phyloP scores from a whole-genome alignment of 768 basidiomycete species.

The Tephrocybe sp. region DNA sequence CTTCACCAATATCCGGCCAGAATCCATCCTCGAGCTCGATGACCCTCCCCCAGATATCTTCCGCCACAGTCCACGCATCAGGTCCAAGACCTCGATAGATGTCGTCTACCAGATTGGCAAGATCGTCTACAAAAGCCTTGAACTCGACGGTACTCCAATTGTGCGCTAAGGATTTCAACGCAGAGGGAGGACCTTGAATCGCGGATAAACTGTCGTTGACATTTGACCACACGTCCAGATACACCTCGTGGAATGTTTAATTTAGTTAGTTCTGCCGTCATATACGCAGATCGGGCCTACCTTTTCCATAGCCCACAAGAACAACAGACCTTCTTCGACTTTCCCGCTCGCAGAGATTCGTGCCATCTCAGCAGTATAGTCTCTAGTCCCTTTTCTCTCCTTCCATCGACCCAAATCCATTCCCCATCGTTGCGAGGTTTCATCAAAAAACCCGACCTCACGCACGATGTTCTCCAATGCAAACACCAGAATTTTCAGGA shows the following conservation, averaged over 20 bases:
- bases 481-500: constrained; percentile 48
- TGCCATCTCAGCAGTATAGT: constrained; percentile 73
- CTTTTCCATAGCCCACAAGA: constrained; percentile 81
- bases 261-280: too few species aligned
- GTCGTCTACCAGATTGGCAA: constrained; percentile 46
- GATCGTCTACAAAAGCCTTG: constrained; percentile 46
- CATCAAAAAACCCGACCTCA: constrained; percentile 58
- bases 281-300: constrained; percentile 31
- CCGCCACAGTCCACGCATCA: constrained; percentile 36
- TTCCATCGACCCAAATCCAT: constrained; percentile 48
- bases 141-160: constrained; percentile 65
- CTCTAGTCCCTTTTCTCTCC: constrained; percentile 58
- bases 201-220: constrained; percentile 30
- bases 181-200: constrained; percentile 16
- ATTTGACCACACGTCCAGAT: constrained; percentile 65
- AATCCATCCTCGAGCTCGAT: constrained; percentile 49
- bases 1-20: constrained; percentile 17
- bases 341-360: constrained; percentile 43
- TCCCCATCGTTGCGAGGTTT: constrained; percentile 40
- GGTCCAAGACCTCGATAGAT: constrained; percentile 36
- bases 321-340: constrained; percentile 63
- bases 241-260: too few species aligned
- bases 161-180: constrained; percentile 47
- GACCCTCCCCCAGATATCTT: constrained; percentile 55
- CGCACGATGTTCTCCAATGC: constrained; percentile 57